Evolutionary conservation across 2,329 filamentous ascomycete genomes (phyloP), one percentile per base, ranked within the genome.

Genomic region (Epichloe hybrida): DNA sequence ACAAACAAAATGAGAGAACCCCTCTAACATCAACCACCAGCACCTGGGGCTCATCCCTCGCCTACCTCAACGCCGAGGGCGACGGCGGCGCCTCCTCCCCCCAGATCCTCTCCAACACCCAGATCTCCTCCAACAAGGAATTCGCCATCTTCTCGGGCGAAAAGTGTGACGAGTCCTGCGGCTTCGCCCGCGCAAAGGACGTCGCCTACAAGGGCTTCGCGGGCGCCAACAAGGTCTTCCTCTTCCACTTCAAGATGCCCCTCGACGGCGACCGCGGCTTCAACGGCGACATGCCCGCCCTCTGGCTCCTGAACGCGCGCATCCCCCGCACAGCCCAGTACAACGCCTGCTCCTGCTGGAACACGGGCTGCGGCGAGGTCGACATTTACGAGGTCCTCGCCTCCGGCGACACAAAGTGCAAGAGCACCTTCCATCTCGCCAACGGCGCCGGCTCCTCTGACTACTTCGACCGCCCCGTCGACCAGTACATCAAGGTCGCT

Each of bases 211-310:
- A 87, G 67, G 86, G 85, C 53, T 90, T 87, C 67, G 75, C 69
- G 39, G 84, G 84, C 47, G 72, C 75, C 34, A 76, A 80, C 59
- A 88, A 88, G 69, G 72, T 84, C 50, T 88, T 90, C 69, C 72
- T 89, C 55, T 75, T 86, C 58, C 77, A 87, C 58, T 86, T 89
- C 65, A 71, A 72, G 50, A 90, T 90, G 86, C 84, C 84, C 8
- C 61, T 74, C 46, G 76, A 77, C 52, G 75, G 75, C 54, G 62
- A 70, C 49, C 67, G 41, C n/a, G 70, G 69, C 51, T 71, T 71
- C 59, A 77, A 81, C 60, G 70, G 64, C 41, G 80, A 89, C 66
- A 85, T 85, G 75, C 84, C 86, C 8, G 81, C 85, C 41, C 75
- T 84, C 64, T 90, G 86, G 86, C 70, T 83, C 47, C 76, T 90